Evolutionary conservation across 441 rosid genomes (phyloP).

Genomic region (Populus hybrid): DNA sequence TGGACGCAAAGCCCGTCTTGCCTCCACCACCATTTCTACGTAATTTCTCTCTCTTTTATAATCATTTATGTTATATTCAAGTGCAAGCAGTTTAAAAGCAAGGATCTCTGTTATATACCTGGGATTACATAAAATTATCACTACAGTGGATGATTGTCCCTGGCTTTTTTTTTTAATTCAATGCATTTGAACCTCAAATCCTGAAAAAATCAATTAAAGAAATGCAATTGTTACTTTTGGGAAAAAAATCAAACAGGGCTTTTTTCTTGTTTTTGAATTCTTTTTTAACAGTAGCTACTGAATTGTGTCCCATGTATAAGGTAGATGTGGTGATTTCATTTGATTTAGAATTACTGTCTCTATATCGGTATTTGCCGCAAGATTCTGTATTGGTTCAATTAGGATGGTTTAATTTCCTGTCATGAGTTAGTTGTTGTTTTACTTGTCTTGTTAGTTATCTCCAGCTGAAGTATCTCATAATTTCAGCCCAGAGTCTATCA

Average conservation of each 20-base stretch:
- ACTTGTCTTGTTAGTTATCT: not conserved
- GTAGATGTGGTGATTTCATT: not conserved
- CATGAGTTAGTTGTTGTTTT: not conserved
- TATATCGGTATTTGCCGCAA: not conserved
- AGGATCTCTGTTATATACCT: not conserved
- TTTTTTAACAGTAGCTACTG: not conserved
- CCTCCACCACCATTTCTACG: slow-evolving; percentile 49
- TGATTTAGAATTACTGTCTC: not conserved
- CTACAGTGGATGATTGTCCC: not conserved
- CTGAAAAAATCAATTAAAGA: no score
- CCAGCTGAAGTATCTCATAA: slow-evolving; percentile 6
- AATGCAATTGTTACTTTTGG: not conserved
- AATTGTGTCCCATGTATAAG: not conserved
- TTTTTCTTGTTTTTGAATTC: not conserved
- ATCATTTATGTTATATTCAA: not conserved
- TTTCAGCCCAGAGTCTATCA: slow-evolving; percentile 49
- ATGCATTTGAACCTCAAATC: not conserved
- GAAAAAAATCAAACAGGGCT: not conserved
- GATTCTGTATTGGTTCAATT: not conserved
- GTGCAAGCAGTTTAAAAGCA: not conserved
- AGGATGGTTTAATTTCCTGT: not conserved
- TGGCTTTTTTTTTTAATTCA: not conserved
- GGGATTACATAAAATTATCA: not conserved
- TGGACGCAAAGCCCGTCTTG: slow-evolving; percentile 56
- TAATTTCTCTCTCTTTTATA: slow-evolving; percentile 4